Conservation (phyloP, 2,329 filamentous ascomycete genomes). For the Alternaria tenuissima region DNA sequence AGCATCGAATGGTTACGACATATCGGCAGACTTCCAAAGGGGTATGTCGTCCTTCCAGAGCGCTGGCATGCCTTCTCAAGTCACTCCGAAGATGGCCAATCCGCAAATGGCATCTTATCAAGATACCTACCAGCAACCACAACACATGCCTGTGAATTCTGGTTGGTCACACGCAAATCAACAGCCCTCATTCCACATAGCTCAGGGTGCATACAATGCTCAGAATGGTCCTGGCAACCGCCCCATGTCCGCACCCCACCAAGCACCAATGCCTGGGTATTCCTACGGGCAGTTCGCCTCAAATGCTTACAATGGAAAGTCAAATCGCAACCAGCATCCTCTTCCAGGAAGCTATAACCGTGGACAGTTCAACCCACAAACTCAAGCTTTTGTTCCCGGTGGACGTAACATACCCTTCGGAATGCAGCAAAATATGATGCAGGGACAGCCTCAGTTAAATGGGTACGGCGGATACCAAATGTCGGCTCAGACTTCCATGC, state of each 20-base stretch:
- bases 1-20: slow-evolving; percentile 52
- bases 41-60: slow-evolving; percentile 57
- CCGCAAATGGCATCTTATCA: slow-evolving; percentile 46
- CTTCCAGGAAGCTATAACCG: slow-evolving; percentile 85
- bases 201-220: slow-evolving; percentile 34
- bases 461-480: slow-evolving; percentile 40
- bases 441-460: slow-evolving; percentile 45
- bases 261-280: slow-evolving; percentile 62
- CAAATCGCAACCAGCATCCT: slow-evolving; percentile 80
- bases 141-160: slow-evolving; percentile 39
- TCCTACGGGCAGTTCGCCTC: slow-evolving; percentile 80
- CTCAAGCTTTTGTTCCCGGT: slow-evolving; percentile 85
- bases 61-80: slow-evolving; percentile 43
- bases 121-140: slow-evolving; percentile 43
- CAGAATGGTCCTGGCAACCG: slow-evolving; percentile 39
- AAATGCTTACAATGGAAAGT: slow-evolving; percentile 63
- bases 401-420: slow-evolving; percentile 50
- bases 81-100: slow-evolving; percentile 51
- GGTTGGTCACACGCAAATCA: slow-evolving; percentile 46
- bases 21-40: slow-evolving; percentile 56
- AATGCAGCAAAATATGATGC: slow-evolving; percentile 43
- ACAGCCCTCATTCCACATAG: slow-evolving; percentile 39
- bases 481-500: slow-evolving; percentile 29
- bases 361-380: slow-evolving; percentile 92
- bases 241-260: slow-evolving; percentile 48